Evolutionary conservation across 768 basidiomycete genomes (phyloP), one percentile per base, ranked within the genome.

Genomic region (Rhizopogon sp.): DNA sequence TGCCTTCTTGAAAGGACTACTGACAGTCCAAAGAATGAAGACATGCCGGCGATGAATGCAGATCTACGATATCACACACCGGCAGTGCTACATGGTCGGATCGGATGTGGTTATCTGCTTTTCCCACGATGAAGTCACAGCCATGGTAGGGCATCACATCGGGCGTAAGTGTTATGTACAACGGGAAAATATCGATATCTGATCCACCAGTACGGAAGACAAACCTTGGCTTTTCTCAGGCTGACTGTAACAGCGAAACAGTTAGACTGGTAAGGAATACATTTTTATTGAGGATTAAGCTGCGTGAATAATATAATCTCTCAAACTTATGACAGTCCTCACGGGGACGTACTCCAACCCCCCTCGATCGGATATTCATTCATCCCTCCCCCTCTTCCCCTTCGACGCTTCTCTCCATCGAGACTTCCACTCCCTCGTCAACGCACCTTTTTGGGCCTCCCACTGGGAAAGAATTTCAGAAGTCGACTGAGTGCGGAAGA

Each of bases 1-100:
- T 61, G 35, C 42, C 16, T 37, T 25, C 25, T 60, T 16, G 33
- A 28, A 52, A 52, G 52, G 39, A 56, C 40, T 16, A 74, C 88
- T 80, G 68, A 90, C 89, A 92, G 78, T 61, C 87, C 87, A 66
- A 92, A 92, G 77, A 92, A 92, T n/a, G 90, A 82, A 41, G 90
- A 90, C 90, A 92, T 92, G 50, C 54, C 56, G 42, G 47, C 40
- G 60, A 56, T 50, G 50, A 53, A 53, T 49, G 22, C 39, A 61
- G 64, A 45, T 52, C 56, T 50, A 25, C n/a, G 39, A n/a, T 31
- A 49, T 37, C 13, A 35, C 33, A 2, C 46, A 22, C 5, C 4
- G 4, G 25, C 25, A 25, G 25, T 25, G 25, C 25, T 25, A 25
- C 25, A 25, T 25, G 25, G 25, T 25, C 25, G 25, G 25, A 25